Evolutionary conservation across 2,329 filamentous ascomycete genomes (phyloP).

Genomic region (Helotiales sp.): DNA sequence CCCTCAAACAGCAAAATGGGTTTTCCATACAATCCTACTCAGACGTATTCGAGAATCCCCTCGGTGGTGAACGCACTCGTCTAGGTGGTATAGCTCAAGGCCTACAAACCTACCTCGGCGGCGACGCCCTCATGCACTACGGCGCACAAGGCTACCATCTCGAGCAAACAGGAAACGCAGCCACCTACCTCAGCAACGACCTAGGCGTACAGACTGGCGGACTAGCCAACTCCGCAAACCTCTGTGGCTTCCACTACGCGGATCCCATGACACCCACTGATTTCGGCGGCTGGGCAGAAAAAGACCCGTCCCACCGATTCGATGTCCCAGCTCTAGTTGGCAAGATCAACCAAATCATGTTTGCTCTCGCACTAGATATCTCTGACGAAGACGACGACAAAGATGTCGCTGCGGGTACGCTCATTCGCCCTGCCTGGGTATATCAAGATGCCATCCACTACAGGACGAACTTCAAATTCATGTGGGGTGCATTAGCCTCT

Average conservation of each 20-base stretch:
- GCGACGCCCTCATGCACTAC: constrained; percentile 10
- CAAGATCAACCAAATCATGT: constrained; percentile 11
- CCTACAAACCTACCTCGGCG: constrained; percentile 4
- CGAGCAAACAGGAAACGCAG: background rate
- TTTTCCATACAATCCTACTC: constrained; percentile 4
- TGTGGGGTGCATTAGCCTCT: constrained; percentile 4
- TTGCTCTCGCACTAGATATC: background rate
- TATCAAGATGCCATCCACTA: constrained; percentile 12
- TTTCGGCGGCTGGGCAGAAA: constrained; percentile 2
- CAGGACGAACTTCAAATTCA: constrained; percentile 4
- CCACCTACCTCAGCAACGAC: constrained; percentile 6
- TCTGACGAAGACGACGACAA: constrained; percentile 12
- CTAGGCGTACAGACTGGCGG: background rate
- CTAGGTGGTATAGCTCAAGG: constrained; percentile 7
- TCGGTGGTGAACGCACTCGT: background rate
- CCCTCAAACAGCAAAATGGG: constrained; percentile 4
- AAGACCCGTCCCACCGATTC: constrained; percentile 6
- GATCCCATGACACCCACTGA: background rate
- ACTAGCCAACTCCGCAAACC: background rate
- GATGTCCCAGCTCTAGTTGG: background rate
- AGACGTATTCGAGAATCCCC: constrained; percentile 1
- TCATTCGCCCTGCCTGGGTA: background rate
- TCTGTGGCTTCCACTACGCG: constrained; percentile 6
- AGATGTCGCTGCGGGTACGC: background rate
- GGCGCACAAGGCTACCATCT: constrained; percentile 8